These are phyloP conservation scores for Phytophthora tentaculata DNA, from an alignment of 352 stramenopile species.

Conservation along the genomic window DNA sequence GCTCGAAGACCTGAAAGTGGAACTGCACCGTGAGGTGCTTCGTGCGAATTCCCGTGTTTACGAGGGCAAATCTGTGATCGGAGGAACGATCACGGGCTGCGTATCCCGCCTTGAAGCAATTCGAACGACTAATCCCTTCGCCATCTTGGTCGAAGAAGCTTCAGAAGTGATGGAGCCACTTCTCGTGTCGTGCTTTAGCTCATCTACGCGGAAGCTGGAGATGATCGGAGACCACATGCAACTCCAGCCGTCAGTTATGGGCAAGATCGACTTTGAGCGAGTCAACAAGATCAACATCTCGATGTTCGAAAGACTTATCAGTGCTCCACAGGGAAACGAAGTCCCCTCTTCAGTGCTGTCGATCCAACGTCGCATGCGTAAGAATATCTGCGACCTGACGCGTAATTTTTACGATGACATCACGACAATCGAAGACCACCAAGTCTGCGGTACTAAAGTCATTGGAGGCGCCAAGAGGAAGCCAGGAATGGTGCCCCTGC, in stretches of 20 bases:
- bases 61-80: conserved; percentile 86
- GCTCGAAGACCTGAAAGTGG: conserved; percentile 52
- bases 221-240: conserved; percentile 92
- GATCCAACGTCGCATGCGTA: conserved; percentile 89
- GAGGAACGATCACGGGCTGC: conserved; percentile 88
- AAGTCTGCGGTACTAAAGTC: conserved; percentile 60
- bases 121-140: conserved; percentile 83
- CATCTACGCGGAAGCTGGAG: conserved; percentile 85
- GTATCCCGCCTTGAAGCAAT: conserved; percentile 85
- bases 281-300: conserved; percentile 91
- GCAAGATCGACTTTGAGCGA: conserved; percentile 82
- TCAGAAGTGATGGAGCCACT: conserved; percentile 89
- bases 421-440: conserved; percentile 83
- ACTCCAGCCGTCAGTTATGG: conserved; percentile 84
- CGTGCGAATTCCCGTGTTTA: conserved; percentile 76
- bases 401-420: conserved; percentile 84
- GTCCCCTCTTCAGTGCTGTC: conserved; percentile 84
- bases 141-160: conserved; percentile 87
- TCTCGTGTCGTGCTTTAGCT: conserved; percentile 85
- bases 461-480: conserved; percentile 34
- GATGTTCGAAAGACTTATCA: conserved; percentile 91
- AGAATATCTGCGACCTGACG: conserved; percentile 88
- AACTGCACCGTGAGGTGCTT: conserved; percentile 67
- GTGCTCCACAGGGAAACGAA: conserved; percentile 58
- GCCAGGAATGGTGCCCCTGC: conserved; percentile 13